Evolutionary conservation across 371 early-diverging fungal species (phyloP).

Genomic region (Mucor piriformis): DNA sequence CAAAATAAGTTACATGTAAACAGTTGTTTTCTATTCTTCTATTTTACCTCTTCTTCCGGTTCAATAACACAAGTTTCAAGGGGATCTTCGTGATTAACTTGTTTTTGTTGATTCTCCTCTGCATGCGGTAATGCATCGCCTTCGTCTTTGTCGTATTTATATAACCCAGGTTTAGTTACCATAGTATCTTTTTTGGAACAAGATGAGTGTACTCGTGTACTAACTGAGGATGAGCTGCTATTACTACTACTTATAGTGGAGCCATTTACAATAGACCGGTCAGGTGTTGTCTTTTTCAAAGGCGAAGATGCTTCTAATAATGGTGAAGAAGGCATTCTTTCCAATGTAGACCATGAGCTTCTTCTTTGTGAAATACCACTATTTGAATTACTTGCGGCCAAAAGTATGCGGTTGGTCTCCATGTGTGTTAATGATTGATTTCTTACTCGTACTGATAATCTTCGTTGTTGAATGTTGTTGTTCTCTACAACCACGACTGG

Average conservation of each 20-base stretch:
- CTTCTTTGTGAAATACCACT: constrained; percentile 2
- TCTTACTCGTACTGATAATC: background rate
- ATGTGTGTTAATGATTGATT: constrained; percentile 6
- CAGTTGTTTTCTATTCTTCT: background rate
- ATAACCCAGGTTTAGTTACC: background rate
- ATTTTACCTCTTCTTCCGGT: constrained; percentile 12
- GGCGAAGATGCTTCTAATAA: background rate
- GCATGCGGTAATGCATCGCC: background rate
- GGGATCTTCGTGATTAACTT: background rate
- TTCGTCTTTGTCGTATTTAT: background rate
- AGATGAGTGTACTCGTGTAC: constrained; percentile 6
- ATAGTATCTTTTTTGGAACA: background rate
- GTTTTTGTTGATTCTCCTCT: constrained; percentile 4
- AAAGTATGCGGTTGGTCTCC: background rate
- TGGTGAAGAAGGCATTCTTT: constrained; percentile 2
- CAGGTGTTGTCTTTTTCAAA: background rate
- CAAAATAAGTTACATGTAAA: too few species aligned
- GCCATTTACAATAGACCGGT: background rate
- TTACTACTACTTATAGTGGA: background rate
- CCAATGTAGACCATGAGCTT: constrained; percentile 8
- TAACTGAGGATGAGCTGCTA: background rate
- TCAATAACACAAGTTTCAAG: constrained; percentile 6
- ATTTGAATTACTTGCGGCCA: background rate
- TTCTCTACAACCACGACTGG: background rate
- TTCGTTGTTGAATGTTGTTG: background rate